A percentile compares a stretch with the other conserved stretches of the same genome.
Conservation (phyloP, 1,284 basidiomycete species). For the Peniophora sp. region DNA sequence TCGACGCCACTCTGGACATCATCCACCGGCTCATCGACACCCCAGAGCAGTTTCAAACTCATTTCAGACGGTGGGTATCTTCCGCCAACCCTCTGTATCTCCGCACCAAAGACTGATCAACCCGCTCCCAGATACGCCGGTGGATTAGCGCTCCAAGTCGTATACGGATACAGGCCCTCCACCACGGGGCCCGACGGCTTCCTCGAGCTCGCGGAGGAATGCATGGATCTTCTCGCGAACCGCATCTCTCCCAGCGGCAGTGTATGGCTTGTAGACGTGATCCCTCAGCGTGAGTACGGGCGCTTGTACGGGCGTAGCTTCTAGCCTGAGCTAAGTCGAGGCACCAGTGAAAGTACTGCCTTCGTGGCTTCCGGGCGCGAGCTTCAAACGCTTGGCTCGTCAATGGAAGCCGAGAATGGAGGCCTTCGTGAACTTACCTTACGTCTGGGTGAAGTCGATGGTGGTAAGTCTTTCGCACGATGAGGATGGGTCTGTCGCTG, state of each 20-base stretch:
- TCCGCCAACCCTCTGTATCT: no score
- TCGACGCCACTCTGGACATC: not conserved
- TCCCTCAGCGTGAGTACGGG: slow-evolving; percentile 3
- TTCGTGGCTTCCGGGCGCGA: slow-evolving; percentile 32
- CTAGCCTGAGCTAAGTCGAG: not conserved
- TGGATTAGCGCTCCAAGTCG: not conserved
- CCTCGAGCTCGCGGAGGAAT: slow-evolving; percentile 1
- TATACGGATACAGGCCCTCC: not conserved
- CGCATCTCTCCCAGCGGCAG: slow-evolving; percentile 3
- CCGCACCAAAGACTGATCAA: not conserved
- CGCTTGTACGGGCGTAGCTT: not conserved
- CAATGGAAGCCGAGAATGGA: slow-evolving; percentile 16
- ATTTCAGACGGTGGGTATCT: not conserved
- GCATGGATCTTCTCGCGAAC: slow-evolving; percentile 3
- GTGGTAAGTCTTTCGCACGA: not conserved
- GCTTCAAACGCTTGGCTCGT: slow-evolving; percentile 35
- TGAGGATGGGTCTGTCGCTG: not conserved
- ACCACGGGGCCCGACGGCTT: not conserved
- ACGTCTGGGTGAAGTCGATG: slow-evolving; percentile 1
- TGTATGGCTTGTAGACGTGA: slow-evolving; percentile 6
- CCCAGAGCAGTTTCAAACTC: not conserved
- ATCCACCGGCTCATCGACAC: not conserved
- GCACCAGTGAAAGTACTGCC: slow-evolving; percentile 27
- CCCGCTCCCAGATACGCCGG: not conserved
- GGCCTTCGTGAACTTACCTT: slow-evolving; percentile 6